These are phyloP conservation scores for Domatiomyces catenatus DNA, from an alignment of 2,329 filamentous ascomycete species.

Conservation along the genomic window DNA sequence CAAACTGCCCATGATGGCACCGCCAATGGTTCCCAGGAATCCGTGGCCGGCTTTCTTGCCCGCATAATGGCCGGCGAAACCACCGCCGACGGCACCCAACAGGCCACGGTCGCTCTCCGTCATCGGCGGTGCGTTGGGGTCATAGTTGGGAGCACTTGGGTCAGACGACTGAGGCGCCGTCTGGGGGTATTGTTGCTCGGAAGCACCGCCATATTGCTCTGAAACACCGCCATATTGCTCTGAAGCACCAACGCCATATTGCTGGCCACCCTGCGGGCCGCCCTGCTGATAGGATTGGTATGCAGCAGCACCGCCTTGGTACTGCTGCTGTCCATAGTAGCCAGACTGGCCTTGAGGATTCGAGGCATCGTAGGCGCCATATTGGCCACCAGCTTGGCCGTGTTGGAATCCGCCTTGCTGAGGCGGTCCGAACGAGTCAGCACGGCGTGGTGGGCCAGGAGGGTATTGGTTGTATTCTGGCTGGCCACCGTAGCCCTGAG, in stretches of 20 bases:
- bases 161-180: constrained; percentile 11
- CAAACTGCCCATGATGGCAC: constrained; percentile 41
- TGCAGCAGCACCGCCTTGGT: constrained; percentile 10
- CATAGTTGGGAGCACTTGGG: constrained; percentile 21
- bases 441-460: constrained; percentile 29
- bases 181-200: constrained; percentile 8
- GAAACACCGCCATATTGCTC: constrained; percentile 3
- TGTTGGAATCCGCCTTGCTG: constrained; percentile 35
- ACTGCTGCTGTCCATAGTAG: constrained; percentile 22
- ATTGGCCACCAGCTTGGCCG: constrained; percentile 24
- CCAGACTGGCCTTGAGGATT: constrained; percentile 23
- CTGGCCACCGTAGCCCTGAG: constrained; percentile 21
- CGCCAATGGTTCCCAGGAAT: constrained; percentile 41
- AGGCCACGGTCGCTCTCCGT: constrained; percentile 42
- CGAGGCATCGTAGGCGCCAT: constrained; percentile 21
- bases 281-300: constrained; percentile 6
- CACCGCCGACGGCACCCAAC: constrained; percentile 41
- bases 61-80: constrained; percentile 40
- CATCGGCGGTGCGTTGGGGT: constrained; percentile 27
- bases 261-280: constrained; percentile 3
- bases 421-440: constrained; percentile 23
- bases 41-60: constrained; percentile 44
- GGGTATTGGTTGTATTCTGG: constrained; percentile 18
- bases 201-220: constrained; percentile 2
- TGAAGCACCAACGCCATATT: constrained; percentile 1